phyloP scores from a whole-genome alignment of 108 stramenopile genomes.

The Nitzschia sp. region DNA sequence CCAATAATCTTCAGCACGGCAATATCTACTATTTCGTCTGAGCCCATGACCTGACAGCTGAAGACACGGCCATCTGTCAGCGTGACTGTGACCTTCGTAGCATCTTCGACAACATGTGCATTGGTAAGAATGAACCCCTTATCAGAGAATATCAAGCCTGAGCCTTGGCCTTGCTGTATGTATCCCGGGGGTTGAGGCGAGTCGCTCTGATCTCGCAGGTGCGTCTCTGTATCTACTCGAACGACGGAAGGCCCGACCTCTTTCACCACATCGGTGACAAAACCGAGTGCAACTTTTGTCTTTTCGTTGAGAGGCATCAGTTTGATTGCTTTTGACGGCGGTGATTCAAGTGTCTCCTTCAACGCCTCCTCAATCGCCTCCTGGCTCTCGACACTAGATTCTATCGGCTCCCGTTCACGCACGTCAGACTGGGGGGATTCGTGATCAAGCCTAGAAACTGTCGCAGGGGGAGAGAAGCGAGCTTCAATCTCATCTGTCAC shows the following conservation, averaged over 20 bases:
- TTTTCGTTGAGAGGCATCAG: constrained; percentile 1
- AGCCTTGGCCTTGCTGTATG: constrained; percentile 84
- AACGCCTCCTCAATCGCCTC: neutral
- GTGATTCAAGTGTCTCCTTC: neutral
- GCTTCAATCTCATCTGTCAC: constrained; percentile 22
- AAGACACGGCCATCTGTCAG: constrained; percentile 86
- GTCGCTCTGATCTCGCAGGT: constrained; percentile 15
- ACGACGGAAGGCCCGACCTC: constrained; percentile 83
- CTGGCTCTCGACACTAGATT: neutral
- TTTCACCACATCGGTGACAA: constrained; percentile 76
- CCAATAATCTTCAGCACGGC: constrained; percentile 84
- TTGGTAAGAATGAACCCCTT: constrained; percentile 89
- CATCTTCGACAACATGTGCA: constrained; percentile 89
- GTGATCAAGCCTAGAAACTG: neutral
- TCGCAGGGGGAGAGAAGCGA: neutral
- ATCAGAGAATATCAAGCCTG: constrained; percentile 78
- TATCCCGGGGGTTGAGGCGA: constrained; percentile 21
- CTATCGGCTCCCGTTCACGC: neutral
- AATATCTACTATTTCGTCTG: constrained; percentile 89
- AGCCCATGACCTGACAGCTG: constrained; percentile 66
- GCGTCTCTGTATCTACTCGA: constrained; percentile 86
- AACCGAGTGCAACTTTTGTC: constrained; percentile 6
- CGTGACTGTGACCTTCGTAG: constrained; percentile 73
- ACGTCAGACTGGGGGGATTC: neutral
- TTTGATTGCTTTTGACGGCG: neutral